Conservation (phyloP, 1,139 yeast genomes). For the Pichiaceae sp. region DNA sequence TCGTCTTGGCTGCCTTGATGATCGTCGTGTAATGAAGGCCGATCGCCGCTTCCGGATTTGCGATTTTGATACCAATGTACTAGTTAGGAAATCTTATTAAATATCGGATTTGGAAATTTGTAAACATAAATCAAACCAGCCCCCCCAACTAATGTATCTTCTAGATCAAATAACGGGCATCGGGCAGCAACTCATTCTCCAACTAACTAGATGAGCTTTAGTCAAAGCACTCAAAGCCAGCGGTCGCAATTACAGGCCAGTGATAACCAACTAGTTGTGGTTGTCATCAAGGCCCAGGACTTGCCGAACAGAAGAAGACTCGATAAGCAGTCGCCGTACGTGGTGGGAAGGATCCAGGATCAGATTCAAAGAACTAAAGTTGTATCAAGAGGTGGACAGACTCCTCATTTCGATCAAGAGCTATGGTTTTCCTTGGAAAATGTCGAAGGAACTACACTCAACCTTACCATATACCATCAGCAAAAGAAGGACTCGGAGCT, state of each 20-base stretch:
- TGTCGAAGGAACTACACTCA: conserved; percentile 54
- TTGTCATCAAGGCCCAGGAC: conserved; percentile 45
- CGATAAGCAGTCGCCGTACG: conserved; percentile 87
- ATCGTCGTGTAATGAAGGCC: too few relatives aligned
- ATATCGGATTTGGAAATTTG: neutral
- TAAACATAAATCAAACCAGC: conserved; percentile 1
- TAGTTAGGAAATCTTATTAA: neutral
- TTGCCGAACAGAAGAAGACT: conserved; percentile 74
- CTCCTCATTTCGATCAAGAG: conserved; percentile 81
- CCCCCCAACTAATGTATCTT: neutral
- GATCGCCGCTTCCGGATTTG: too few relatives aligned
- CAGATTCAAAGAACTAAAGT: conserved; percentile 68
- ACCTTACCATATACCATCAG: conserved; percentile 77
- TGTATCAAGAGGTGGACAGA: conserved; percentile 80
- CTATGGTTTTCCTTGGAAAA: conserved; percentile 58
- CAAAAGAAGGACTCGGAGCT: conserved; percentile 80
- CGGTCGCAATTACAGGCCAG: conserved; percentile 2
- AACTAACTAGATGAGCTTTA: too few relatives aligned
- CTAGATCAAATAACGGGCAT: too few relatives aligned
- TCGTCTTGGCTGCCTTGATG: too few relatives aligned
- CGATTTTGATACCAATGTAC: too few relatives aligned
- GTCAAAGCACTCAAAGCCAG: neutral
- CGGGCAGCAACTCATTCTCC: too few relatives aligned
- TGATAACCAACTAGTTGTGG: conserved; percentile 22
- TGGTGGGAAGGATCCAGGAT: conserved; percentile 73